Percentiles rank a stretch among this genome's conserved stretches.
Conservation (phyloP, 495 filamentous ascomycete species). For the Penicillium parvum region DNA sequence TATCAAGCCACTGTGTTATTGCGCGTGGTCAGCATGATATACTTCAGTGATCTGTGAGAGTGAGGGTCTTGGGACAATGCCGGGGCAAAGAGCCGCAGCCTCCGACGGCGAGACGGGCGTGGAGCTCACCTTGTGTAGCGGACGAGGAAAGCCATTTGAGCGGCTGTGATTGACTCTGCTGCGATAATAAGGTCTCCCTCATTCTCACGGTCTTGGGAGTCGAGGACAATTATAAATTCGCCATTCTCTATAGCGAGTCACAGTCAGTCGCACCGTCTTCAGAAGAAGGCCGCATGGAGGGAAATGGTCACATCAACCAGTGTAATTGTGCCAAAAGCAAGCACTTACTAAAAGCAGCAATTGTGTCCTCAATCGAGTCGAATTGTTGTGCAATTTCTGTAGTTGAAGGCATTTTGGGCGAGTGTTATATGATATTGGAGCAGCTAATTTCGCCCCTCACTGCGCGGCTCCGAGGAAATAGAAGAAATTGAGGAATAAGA, state of each 20-base stretch:
- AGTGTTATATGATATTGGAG: conserved; percentile 2
- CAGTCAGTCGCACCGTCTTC: conserved; percentile 12
- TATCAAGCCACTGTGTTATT: conserved; percentile 65
- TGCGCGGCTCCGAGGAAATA: conserved; percentile 6
- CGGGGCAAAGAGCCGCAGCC: background rate
- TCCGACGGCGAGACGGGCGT: conserved; percentile 1
- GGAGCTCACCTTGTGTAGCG: conserved; percentile 61
- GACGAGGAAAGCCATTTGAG: conserved; percentile 94
- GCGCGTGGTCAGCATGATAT: background rate
- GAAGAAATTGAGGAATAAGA: background rate
- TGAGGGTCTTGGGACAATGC: background rate
- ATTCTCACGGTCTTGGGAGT: conserved; percentile 86
- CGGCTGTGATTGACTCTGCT: conserved; percentile 75
- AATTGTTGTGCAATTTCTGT: conserved; percentile 48
- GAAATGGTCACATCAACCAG: background rate
- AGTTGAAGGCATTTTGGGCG: conserved; percentile 33
- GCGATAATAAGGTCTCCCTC: conserved; percentile 98
- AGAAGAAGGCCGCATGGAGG: background rate
- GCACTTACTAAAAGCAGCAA: conserved; percentile 75
- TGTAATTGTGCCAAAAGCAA: background rate
- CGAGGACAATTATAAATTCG: conserved; percentile 93
- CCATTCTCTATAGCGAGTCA: conserved; percentile 58
- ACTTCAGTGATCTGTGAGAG: background rate
- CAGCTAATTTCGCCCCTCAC: conserved; percentile 21
- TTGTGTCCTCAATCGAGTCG: conserved; percentile 79